Base-by-base conservation (phyloP, 352 stramenopile genomes). In the Phytophthora aleatoria region DNA sequence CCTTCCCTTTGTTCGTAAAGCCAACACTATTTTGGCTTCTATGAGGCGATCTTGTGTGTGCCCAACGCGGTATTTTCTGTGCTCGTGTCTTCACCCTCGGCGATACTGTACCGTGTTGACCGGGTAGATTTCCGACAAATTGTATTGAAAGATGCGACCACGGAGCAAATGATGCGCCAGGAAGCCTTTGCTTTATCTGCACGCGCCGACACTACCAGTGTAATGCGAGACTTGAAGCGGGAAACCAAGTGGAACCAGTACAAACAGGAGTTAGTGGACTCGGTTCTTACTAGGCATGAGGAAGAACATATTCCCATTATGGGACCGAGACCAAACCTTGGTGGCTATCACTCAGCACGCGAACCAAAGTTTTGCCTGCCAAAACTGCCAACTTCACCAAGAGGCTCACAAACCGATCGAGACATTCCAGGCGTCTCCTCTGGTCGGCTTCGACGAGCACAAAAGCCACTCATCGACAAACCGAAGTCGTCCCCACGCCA, bases 61-160 rank as follows among this genome's bases (percentile, higher is more conserved):
- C 27, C 28, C 3, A 76, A 83, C 45, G 77, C 79, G 7, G 65
- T 69, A 1, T 90, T 83, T 51, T 91, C 83, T 0, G 74, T 85
- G 9, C 67, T 92, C 16, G 71, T 89, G n/a, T 76, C 77, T 12
- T 92, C 83, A 0, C 81, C 83, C 1, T 81, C 65, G 15, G 77
- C 76, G 10, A 72, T 85, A 5, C 55, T 92, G 45, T 92, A 90
- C 51, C 77, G 81, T 9, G 57, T 92, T 7, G 83, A 92, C 44
- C 81, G 83, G n/a, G 69, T 81, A 2, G 83, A 90, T 41, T 90
- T 92, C 36, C 76, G 83, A 9, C 81, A 90, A 50, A 79, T 75
- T 33, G 57, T 86, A 11, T 67, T 91, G 3, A 90, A 89, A 41
- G 83, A 92, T 45, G 0, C 57, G 0, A 47, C 69, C 27, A 85